Evolutionary conservation across 192 early-diverging fungal genomes (phyloP).

Genomic region (Backusella psychrophila): DNA sequence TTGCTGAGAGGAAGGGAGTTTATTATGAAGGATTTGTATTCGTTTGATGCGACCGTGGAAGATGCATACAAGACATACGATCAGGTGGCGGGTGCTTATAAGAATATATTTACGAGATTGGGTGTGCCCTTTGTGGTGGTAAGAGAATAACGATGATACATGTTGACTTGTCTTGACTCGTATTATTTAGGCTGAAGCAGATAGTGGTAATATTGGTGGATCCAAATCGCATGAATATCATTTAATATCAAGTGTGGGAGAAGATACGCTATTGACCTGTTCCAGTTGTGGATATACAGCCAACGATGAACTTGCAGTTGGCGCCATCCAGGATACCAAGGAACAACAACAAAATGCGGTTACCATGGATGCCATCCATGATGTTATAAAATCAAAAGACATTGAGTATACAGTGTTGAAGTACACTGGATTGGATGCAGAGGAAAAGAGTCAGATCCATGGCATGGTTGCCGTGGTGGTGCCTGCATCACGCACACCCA

Average conservation of each 20-base stretch:
- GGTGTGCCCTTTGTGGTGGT: conserved; percentile 78
- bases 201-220: conserved; percentile 92
- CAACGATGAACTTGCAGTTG: conserved; percentile 79
- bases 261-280: conserved; percentile 79
- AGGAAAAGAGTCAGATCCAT: background rate
- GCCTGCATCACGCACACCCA: background rate
- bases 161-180: no score
- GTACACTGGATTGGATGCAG: background rate
- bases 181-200: conserved; percentile 69
- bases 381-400: background rate
- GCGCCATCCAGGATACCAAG: background rate
- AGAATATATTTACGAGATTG: conserved; percentile 70
- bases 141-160: background rate
- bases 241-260: conserved; percentile 70
- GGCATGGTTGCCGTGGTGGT: background rate
- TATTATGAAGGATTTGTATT: conserved; percentile 96
- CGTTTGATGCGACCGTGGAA: conserved; percentile 73
- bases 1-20: conserved; percentile 87
- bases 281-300: conserved; percentile 74
- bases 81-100: conserved; percentile 71
- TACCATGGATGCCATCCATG: background rate
- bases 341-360: background rate
- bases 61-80: conserved; percentile 76
- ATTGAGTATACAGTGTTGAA: background rate
- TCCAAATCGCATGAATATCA: conserved; percentile 90